Evolutionary conservation across 352 stramenopile species (phyloP).

Genomic region (Pythium grandisporangium): DNA sequence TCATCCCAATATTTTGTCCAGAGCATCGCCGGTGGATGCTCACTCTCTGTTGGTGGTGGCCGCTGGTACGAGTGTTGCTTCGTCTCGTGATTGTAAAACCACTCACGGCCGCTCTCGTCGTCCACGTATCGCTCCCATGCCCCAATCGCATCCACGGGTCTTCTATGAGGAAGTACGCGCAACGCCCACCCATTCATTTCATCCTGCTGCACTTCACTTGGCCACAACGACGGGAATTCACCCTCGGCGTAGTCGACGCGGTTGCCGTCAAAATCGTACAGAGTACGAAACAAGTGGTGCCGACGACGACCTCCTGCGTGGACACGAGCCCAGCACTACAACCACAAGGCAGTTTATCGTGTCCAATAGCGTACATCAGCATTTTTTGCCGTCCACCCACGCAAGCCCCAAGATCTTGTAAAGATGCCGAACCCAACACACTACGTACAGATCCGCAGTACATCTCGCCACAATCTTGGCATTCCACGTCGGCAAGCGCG

Average conservation of each 20-base stretch:
- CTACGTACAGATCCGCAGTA: conserved; percentile 70
- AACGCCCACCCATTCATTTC: conserved; percentile 76
- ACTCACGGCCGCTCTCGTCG: conserved; percentile 21
- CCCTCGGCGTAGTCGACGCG: conserved; percentile 88
- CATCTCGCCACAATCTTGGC: conserved; percentile 81
- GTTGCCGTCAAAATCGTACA: conserved; percentile 89
- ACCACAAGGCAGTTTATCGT: background rate
- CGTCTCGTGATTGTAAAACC: conserved; percentile 72
- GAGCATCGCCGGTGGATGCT: conserved; percentile 15
- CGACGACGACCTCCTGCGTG: conserved; percentile 76
- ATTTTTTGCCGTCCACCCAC: too few relatives aligned
- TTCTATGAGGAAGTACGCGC: conserved; percentile 36
- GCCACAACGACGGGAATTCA: conserved; percentile 88
- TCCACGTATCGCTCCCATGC: conserved; percentile 63
- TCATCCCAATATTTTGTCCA: conserved; percentile 38
- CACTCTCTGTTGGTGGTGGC: background rate
- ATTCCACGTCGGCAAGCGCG: conserved; percentile 73
- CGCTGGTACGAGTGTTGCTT: conserved; percentile 37
- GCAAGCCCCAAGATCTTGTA: too few relatives aligned
- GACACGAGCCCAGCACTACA: conserved; percentile 81
- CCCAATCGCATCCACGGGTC: conserved; percentile 27
- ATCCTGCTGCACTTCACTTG: conserved; percentile 84
- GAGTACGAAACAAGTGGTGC: conserved; percentile 72
- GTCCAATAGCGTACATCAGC: too few relatives aligned
- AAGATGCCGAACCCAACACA: background rate